phyloP scores from a whole-genome alignment of 805 yeast species.

The Zygosaccharomyces rouxii region DNA sequence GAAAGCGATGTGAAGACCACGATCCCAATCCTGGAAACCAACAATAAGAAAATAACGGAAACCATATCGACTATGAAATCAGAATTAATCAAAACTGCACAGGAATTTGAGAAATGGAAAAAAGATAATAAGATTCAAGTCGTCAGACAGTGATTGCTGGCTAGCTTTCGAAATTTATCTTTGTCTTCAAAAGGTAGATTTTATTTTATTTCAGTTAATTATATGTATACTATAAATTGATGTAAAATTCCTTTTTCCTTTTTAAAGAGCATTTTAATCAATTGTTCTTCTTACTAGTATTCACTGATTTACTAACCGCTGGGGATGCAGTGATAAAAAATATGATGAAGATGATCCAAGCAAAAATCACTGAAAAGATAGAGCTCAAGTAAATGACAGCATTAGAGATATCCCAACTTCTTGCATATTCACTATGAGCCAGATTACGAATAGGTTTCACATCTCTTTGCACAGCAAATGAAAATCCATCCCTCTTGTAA shows the following conservation, averaged over 20 bases:
- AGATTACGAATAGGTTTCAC: constrained; percentile 85
- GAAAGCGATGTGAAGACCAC: constrained; percentile 81
- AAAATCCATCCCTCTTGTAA: constrained; percentile 72
- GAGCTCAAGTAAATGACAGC: constrained; percentile 86
- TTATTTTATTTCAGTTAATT: background rate
- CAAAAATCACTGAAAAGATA: constrained; percentile 60
- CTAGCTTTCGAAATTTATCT: background rate
- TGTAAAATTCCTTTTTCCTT: background rate
- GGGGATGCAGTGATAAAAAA: constrained; percentile 43
- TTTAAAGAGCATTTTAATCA: background rate
- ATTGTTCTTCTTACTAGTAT: constrained; percentile 23
- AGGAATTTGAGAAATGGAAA: constrained; percentile 34
- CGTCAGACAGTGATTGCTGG: constrained; percentile 25
- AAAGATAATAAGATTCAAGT: constrained; percentile 36
- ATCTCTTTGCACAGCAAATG: constrained; percentile 59
- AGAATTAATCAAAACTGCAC: constrained; percentile 30
- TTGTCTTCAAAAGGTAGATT: background rate
- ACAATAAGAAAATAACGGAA: constrained; percentile 42
- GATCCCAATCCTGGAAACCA: constrained; percentile 53
- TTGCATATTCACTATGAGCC: constrained; percentile 90
- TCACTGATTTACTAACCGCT: constrained; percentile 9
- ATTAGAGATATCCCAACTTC: constrained; percentile 90
- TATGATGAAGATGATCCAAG: constrained; percentile 75
- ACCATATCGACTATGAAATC: constrained; percentile 30
- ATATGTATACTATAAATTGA: constrained; percentile 2